These are phyloP conservation scores for Kluyveromyces lactis DNA, from an alignment of 805 yeast genomes.

Conservation along the genomic window DNA sequence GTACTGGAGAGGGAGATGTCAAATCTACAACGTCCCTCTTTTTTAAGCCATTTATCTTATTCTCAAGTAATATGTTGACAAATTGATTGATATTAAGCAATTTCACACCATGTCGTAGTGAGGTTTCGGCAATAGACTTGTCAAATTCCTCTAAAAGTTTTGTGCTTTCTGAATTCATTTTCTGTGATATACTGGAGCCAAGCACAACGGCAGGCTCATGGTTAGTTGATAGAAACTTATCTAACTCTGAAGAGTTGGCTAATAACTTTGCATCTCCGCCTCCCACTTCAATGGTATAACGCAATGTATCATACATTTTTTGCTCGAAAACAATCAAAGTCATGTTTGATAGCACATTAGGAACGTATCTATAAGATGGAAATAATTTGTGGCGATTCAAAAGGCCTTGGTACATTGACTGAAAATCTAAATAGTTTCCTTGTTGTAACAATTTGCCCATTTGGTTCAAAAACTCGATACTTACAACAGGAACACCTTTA, in stretches of 20 bases:
- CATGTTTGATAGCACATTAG: slow-evolving; percentile 1
- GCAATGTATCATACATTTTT: slow-evolving; percentile 5
- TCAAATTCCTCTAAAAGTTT: neutral
- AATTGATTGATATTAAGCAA: neutral
- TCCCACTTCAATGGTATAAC: slow-evolving; percentile 8
- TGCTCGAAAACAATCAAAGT: slow-evolving; percentile 6
- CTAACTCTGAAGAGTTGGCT: slow-evolving; percentile 3
- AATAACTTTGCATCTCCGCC: slow-evolving; percentile 6
- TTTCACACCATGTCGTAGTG: neutral
- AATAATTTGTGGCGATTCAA: slow-evolving; percentile 1
- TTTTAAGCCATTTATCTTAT: neutral
- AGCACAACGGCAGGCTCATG: neutral
- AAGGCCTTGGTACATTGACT: slow-evolving; percentile 9
- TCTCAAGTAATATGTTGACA: neutral
- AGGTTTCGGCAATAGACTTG: neutral
- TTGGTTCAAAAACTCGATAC: slow-evolving; percentile 4
- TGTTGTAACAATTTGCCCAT: neutral
- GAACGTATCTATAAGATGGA: neutral
- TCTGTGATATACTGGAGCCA: slow-evolving; percentile 7
- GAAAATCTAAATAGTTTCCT: slow-evolving; percentile 9
- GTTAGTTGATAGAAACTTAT: neutral
- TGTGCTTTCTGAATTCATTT: neutral
- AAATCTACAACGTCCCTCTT: neutral
- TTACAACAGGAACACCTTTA: slow-evolving; percentile 9
- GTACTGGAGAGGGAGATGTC: no score